Base-by-base conservation (phyloP, 1,284 basidiomycete species). In the Heterobasidion parviporum region DNA sequence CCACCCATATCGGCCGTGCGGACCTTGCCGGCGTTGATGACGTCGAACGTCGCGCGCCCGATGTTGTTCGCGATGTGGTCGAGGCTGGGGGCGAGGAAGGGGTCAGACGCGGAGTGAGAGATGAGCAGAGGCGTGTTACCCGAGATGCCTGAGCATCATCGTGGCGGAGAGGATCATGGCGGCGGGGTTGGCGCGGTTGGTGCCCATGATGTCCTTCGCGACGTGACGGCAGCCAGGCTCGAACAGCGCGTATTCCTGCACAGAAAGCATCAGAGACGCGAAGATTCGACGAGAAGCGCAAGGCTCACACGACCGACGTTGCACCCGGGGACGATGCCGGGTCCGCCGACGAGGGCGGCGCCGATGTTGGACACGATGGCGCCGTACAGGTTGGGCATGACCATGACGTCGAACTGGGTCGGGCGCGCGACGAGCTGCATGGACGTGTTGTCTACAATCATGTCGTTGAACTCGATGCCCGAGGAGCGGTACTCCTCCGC, bases 371-470 rank as follows among this genome's bases (percentile, higher is more conserved):
- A 94, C 59, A 97, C 92, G 65, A 99, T 98, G 68, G 94, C 95
- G 60, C 96, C 96, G 74, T 98, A 98, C 68, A 91, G 69, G 71
- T 95, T 95, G 57, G 92, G 94, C 94, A 97, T 97, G 69, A 98
- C 95, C 94, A 99, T 97, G 60, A 98, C 96, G 69, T 98, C 96
- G 67, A 98, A 99, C 73, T 99, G 97, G 65, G 83, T 80, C 34
- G 96, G 96, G 65, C 87, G 91, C 49, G 93, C 90, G 60, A 98
- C 96, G 62, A 99, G 88, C 75, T 99, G 96, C 96, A 99, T 98
- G 54, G 95, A 96, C 86, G 95, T 96, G 80, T 98, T 98, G 75
- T 98, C 95, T 63, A 98, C 94, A 62, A 99, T 99, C 96, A 99
- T 99, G 74, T 96, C 91, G 70, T 97, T 96, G 70, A 82, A 92